A percentile compares a stretch with the other conserved stretches of the same genome.
Evolutionary conservation across 805 yeast species (phyloP).

Genomic region (Sungouiozyma intestinalis): DNA sequence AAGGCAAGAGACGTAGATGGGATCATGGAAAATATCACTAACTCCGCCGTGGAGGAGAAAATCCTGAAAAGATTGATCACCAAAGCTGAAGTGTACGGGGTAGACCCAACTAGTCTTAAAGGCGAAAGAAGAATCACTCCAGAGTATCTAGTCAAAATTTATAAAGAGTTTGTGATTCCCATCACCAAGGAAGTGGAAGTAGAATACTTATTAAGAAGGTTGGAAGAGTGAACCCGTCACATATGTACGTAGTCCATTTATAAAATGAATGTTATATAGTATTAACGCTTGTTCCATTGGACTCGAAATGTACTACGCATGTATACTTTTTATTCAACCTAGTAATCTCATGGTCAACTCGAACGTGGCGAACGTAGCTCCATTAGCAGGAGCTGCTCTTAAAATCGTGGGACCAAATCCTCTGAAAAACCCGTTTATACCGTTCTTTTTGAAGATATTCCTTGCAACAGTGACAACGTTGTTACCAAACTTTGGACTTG

Average conservation of each 20-base stretch:
- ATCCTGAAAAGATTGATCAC: constrained; percentile 67
- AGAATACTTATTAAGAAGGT: constrained; percentile 74
- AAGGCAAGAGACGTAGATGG: constrained; percentile 55
- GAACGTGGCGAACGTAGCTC: constrained; percentile 91
- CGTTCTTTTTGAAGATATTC: constrained; percentile 45
- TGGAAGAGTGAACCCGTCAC: constrained; percentile 35
- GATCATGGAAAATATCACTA: constrained; percentile 74
- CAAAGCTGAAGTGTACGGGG: constrained; percentile 81
- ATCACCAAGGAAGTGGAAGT: constrained; percentile 92
- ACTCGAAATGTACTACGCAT: no score
- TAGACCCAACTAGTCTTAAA: constrained; percentile 71
- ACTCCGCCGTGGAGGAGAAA: constrained; percentile 73
- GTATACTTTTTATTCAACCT: constrained; percentile 27
- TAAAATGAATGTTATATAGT: no score
- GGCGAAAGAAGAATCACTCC: constrained; percentile 73
- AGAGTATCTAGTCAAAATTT: constrained; percentile 69
- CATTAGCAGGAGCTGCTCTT: constrained; percentile 98
- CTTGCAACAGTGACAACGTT: constrained; percentile 45
- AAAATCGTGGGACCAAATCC: constrained; percentile 89
- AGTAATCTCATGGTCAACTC: constrained; percentile 74
- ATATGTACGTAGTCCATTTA: no score
- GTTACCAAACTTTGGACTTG: constrained; percentile 44
- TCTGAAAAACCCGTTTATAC: constrained; percentile 70
- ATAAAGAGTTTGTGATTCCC: constrained; percentile 84
- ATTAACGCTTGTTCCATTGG: no score